These are phyloP conservation scores for Rhododendron vialii DNA, from an alignment of 148 eudicot species.

Conservation along the genomic window DNA sequence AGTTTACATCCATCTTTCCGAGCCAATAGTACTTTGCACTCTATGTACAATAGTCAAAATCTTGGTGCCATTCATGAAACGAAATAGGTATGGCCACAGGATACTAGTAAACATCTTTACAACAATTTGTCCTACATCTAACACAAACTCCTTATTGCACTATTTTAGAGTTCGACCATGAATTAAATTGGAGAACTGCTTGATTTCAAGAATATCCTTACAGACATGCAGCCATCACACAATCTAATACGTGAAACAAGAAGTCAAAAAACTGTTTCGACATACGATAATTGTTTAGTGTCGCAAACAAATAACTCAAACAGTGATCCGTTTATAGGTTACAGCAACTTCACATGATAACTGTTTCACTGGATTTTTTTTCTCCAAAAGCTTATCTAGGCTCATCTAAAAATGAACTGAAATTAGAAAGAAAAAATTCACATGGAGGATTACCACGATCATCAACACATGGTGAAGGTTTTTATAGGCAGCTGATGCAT, in stretches of 20 bases:
- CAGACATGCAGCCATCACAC: neutral
- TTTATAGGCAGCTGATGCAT: neutral
- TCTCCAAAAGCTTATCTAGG: neutral
- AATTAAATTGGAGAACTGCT: neutral
- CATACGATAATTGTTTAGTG: neutral
- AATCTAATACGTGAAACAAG: neutral
- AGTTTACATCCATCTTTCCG: neutral
- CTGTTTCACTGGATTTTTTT: neutral
- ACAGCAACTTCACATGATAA: neutral
- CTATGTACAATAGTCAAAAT: neutral
- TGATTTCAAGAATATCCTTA: neutral
- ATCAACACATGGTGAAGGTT: neutral
- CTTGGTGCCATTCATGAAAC: neutral
- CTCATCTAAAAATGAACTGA: neutral
- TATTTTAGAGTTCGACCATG: neutral
- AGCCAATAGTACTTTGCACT: neutral
- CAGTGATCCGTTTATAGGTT: neutral
- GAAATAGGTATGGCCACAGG: neutral
- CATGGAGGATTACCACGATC: neutral
- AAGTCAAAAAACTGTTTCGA: neutral
- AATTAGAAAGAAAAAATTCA: neutral
- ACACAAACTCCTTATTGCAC: neutral
- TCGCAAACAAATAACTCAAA: neutral
- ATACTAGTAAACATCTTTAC: neutral
- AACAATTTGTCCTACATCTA: neutral